Base-by-base conservation (phyloP, 1,139 yeast species). In the Diutina neorugosa region DNA sequence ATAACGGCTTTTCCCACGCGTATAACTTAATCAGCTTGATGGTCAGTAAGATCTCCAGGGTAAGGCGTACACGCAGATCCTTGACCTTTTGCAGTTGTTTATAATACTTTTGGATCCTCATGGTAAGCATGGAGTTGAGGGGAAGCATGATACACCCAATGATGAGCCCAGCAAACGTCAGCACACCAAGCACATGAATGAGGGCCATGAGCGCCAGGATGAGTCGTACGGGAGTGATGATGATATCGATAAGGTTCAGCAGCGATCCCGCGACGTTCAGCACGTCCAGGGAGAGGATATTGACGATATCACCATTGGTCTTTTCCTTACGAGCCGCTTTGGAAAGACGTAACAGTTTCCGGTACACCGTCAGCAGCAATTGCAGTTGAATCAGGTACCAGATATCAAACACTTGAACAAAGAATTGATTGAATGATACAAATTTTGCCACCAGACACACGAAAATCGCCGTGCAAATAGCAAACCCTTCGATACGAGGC, bases 1-100 rank as follows among this genome's bases (percentile, higher is more conserved):
- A 63, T 77, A 84, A 78, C 18, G 91, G 84, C 19, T 67, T 67
- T 62, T 86, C 94, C 89, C 91, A 85, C 0, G 88, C 83, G 59
- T 85, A 85, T 19, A 86, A 69, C 63, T 86, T 86, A 57, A 86
- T 76, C 54, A 86, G 78, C 61, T 84, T 85, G 56, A 85, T 81
- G 53, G 83, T 77, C 44, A 80, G 73, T 55, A 85, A 63, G 12
- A 85, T 74, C 60, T 84, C 91, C 25, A 81, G 74, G 12, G 84
- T 81, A 37, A 74, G 65, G 34, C 74, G 69, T 12, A 84, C 81
- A 63, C 88, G 70, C 37, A 67, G 65, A 61, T 86, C 93, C 60
- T 84, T 86, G 57, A 76, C 73, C 53, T 71, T 73, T 95, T 87
- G 86, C 62, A 84, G 87, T 23, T 73, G 68, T 55, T 80, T 80